Evolutionary conservation across 2,329 filamentous ascomycete genomes (phyloP), one percentile per base, ranked within the genome.

Genomic region (Geosmithia flava): DNA sequence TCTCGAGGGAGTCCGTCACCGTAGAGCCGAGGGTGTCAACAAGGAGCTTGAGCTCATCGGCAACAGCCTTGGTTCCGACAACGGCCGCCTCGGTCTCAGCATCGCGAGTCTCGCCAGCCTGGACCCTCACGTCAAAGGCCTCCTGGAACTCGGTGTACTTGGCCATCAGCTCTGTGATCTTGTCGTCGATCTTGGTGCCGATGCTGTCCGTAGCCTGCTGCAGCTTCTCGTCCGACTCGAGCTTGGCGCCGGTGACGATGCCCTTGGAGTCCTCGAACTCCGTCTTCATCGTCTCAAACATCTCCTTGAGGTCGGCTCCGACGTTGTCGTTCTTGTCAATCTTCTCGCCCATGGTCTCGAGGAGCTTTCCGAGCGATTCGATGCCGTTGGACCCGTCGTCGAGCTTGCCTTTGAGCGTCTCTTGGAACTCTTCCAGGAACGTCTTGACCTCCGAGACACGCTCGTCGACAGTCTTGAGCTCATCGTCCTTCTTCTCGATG

Each of bases 131-230:
- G 43, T 94, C 85, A 29, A 87, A 75, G 7, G 80, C 71, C 19
- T 76, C 68, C 58, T 94, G 85, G 53, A 90, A 83, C 51, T 93
- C 87, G 48, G 96, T 90, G 58, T 95, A 94, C 62, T 94, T 96
- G 55, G 76, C 72, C 62, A 95, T 80, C 20, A 98, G 72, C 53
- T 89, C 86, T 50, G 78, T 77, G 55, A 96, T 74, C 56, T 78
- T 79, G 56, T 81, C 78, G 37, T 81, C 79, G 43, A 83, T 67
- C 60, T 79, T 81, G 50, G 63, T 62, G 42, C 71, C 66, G 8
- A 83, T 65, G 5, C 60, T 67, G 8, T 80, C 74, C 19, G 75
- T 74, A 0, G 74, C 72, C 50, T 76, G 66, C 53, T 80, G 74
- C 29, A 83, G 80, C 60, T 88, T 89, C 58, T 89, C 85, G 52